A percentile compares a stretch with the other conserved stretches of the same genome.
These are phyloP conservation scores for Scedosporium minutisporum DNA, from an alignment of 2,329 filamentous ascomycete genomes.

Conservation along the genomic window DNA sequence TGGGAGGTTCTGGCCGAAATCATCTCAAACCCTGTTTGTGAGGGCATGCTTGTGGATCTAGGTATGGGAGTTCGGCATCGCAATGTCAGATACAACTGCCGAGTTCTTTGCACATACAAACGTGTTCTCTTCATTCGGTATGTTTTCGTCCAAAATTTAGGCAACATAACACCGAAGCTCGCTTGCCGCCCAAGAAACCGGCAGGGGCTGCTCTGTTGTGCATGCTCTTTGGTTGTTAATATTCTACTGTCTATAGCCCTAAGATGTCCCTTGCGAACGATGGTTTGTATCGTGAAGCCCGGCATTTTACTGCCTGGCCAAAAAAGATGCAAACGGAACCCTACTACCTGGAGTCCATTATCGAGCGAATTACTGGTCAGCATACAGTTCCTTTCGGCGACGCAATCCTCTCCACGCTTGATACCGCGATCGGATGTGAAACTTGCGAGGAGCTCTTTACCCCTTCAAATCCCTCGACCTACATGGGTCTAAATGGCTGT, in stretches of 20 bases:
- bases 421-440: slow-evolving; percentile 29
- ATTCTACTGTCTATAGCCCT: slow-evolving; percentile 2
- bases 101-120: slow-evolving; percentile 23
- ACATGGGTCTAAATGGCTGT: slow-evolving; percentile 55
- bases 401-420: slow-evolving; percentile 25
- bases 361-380: slow-evolving; percentile 21
- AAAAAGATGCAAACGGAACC: slow-evolving; percentile 23
- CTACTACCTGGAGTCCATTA: slow-evolving; percentile 25
- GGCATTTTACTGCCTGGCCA: slow-evolving; percentile 31
- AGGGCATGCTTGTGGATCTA: slow-evolving; percentile 22
- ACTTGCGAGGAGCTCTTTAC: slow-evolving; percentile 29
- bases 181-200: too few species aligned
- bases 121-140: slow-evolving; percentile 11
- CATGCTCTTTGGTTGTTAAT: too few species aligned
- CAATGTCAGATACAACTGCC: slow-evolving; percentile 26
- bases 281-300: slow-evolving; percentile 27
- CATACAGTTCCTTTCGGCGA: slow-evolving; percentile 30
- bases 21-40: slow-evolving; percentile 19
- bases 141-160: too few species aligned
- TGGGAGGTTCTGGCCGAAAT: slow-evolving; percentile 23
- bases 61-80: slow-evolving; percentile 22
- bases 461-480: slow-evolving; percentile 34
- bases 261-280: slow-evolving; percentile 24
- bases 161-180: too few species aligned
- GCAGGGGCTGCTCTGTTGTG: too few species aligned